Percentiles rank a stretch among this genome's conserved stretches.
phyloP scores from a whole-genome alignment of 176 grass and related monocot species.

The Paspalum vaginatum region DNA sequence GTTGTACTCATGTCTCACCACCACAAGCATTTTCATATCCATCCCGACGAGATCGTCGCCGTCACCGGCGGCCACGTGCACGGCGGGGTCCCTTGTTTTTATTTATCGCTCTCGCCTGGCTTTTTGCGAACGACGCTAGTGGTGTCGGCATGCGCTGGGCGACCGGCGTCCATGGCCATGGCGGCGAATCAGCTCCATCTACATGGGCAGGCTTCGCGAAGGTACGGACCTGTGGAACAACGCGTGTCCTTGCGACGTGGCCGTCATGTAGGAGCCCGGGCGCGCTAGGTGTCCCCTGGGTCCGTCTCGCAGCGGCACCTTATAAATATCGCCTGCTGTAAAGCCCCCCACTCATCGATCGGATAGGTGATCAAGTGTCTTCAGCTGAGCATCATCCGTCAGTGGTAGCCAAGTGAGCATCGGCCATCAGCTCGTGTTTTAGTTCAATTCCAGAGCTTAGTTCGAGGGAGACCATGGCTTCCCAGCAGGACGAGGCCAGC shows the following conservation, averaged over 20 bases:
- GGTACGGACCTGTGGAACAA: background rate
- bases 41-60: background rate
- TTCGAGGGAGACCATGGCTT: constrained; percentile 50
- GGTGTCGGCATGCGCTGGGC: background rate
- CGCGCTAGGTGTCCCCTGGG: constrained; percentile 37
- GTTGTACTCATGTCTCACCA: constrained; percentile 17
- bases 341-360: background rate
- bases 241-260: constrained; percentile 58
- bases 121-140: too few species aligned
- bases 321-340: background rate
- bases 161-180: background rate
- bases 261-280: constrained; percentile 11
- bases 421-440: background rate
- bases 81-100: background rate
- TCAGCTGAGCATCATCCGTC: constrained; percentile 12
- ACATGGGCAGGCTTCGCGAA: constrained; percentile 47
- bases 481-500: constrained; percentile 53
- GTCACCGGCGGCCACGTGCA: background rate
- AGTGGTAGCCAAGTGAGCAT: background rate
- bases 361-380: background rate
- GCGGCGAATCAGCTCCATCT: constrained; percentile 3
- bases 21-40: background rate
- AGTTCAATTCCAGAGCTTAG: background rate
- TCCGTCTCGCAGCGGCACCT: background rate
- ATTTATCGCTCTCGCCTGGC: too few species aligned